These are phyloP conservation scores for Microsporum ferrugineum DNA, from an alignment of 2,329 filamentous ascomycete genomes.

Conservation along the genomic window DNA sequence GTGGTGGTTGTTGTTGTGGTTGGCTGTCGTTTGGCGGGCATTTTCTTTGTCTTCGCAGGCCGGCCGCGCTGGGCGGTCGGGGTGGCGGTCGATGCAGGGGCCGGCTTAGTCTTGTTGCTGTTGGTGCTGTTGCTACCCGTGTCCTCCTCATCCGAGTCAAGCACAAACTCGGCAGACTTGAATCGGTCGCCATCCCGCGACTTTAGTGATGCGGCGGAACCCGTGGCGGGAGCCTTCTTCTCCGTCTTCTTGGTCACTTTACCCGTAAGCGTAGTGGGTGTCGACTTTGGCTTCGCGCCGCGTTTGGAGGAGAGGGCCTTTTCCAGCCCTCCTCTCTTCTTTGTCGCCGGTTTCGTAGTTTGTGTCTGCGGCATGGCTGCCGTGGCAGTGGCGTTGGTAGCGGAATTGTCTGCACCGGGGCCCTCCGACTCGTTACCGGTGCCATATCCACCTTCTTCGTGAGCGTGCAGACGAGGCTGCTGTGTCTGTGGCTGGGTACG, in stretches of 20 bases:
- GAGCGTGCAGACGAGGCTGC: slow-evolving; percentile 27
- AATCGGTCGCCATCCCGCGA: slow-evolving; percentile 34
- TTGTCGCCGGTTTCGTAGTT: slow-evolving; percentile 23
- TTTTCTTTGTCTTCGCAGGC: slow-evolving; percentile 6
- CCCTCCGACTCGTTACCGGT: slow-evolving; percentile 30
- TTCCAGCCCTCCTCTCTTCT: slow-evolving; percentile 31
- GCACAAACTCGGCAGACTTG: slow-evolving; percentile 45
- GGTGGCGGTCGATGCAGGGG: slow-evolving; percentile 8
- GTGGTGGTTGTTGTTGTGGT: slow-evolving; percentile 26
- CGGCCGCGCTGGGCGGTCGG: slow-evolving; percentile 4
- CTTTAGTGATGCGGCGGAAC: slow-evolving; percentile 6
- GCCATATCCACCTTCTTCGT: slow-evolving; percentile 28
- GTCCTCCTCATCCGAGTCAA: slow-evolving; percentile 42
- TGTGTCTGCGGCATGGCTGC: slow-evolving; percentile 16
- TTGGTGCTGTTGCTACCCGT: slow-evolving; percentile 20
- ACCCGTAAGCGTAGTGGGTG: slow-evolving; percentile 31
- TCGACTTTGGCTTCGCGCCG: slow-evolving; percentile 33
- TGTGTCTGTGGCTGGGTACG: slow-evolving; percentile 31
- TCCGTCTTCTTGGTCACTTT: slow-evolving; percentile 38
- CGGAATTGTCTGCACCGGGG: background rate
- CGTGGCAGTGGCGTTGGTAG: slow-evolving; percentile 18
- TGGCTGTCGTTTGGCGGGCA: slow-evolving; percentile 1
- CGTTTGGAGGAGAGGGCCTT: slow-evolving; percentile 36
- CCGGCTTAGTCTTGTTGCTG: background rate
- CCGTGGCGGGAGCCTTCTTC: slow-evolving; percentile 13